Evolutionary conservation across 768 basidiomycete species (phyloP).

Genomic region (Lentinula edodes): DNA sequence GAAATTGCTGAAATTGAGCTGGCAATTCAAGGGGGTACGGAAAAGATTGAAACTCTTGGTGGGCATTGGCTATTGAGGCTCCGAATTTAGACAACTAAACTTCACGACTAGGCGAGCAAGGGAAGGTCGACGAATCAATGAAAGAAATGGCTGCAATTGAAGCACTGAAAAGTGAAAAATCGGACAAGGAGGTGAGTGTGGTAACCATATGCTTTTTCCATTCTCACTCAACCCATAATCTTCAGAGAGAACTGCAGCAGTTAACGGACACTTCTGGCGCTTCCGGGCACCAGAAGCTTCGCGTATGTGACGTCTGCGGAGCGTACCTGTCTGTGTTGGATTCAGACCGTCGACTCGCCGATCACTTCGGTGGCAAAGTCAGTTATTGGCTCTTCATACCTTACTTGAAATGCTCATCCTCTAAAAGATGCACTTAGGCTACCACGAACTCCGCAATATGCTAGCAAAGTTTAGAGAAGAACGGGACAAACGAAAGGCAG

Average conservation of each 20-base stretch:
- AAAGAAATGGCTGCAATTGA: conserved; percentile 96
- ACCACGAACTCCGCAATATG: conserved; percentile 96
- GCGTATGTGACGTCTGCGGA: conserved; percentile 99
- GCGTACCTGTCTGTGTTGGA: conserved; percentile 98
- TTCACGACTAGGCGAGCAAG: conserved; percentile 75
- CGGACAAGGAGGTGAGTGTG: conserved; percentile 80
- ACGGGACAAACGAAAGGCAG: conserved; percentile 72
- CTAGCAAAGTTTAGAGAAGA: conserved; percentile 87
- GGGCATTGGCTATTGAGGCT: conserved; percentile 16
- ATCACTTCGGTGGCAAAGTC: conserved; percentile 99
- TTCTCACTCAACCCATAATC: background rate
- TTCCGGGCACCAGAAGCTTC: conserved; percentile 98
- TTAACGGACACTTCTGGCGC: conserved; percentile 97
- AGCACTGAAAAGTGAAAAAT: conserved; percentile 92
- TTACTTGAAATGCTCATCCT: conserved; percentile 12
- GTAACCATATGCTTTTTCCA: conserved; percentile 8
- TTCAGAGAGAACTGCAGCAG: conserved; percentile 87
- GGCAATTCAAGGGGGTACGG: conserved; percentile 97
- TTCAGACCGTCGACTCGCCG: conserved; percentile 96
- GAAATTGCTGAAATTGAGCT: conserved; percentile 99
- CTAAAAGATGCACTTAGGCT: conserved; percentile 93
- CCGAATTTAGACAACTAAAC: background rate
- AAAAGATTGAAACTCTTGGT: conserved; percentile 95
- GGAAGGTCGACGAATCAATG: conserved; percentile 99
- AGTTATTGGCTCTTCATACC: conserved; percentile 20